Evolutionary conservation across 208 protist species (phyloP), one percentile per base, ranked within the genome.

Genomic region (Sergeia podlipaevii): DNA sequence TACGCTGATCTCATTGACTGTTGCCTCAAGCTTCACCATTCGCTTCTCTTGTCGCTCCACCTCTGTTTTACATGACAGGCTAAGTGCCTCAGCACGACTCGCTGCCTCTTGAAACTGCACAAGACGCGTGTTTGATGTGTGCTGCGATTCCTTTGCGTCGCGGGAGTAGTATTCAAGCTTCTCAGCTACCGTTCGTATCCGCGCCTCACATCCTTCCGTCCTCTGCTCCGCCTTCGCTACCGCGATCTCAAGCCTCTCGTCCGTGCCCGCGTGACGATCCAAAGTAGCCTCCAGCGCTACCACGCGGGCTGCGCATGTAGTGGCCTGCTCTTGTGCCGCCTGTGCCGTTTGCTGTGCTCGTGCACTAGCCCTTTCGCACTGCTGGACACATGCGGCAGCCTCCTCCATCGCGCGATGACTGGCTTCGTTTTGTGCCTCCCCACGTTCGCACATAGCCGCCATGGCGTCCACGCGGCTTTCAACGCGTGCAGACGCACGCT

Each of bases 41-140:
- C 80, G 80, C 38, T 75, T 79, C 57, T 85, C 78, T 20, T 88
- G 65, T 5, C 85, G 72, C 24, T 80, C 67, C 49, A 85, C 71
- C 50, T 85, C 85, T 4, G 71, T 66, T 41, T 74, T 73, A 3
- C 74, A 75, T 3, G 71, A 54, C 23, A 70, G 71, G 55, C 70
- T 88, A 18, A 66, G 64, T 23, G 69, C 66, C 43, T 89, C 78
- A 17, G 69, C 59, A n/a, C 76, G 64, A 2, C 70, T 51, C 3
- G 73, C 73, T 6, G 66, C 32, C 8, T 78, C 82, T 54, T 74
- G 74, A 3, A 61, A 66, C 38, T 60, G 58, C 45, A 89, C 81
- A 10, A 81, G 39, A n/a, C 76, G 60, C 24, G 66, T 64, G 27
- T 52, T 56, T 29, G 82, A 34, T 20, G 69, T 64, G n/a, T 81